phyloP scores from a whole-genome alignment of 371 early-diverging fungal species.

The Mortierella sp. region DNA sequence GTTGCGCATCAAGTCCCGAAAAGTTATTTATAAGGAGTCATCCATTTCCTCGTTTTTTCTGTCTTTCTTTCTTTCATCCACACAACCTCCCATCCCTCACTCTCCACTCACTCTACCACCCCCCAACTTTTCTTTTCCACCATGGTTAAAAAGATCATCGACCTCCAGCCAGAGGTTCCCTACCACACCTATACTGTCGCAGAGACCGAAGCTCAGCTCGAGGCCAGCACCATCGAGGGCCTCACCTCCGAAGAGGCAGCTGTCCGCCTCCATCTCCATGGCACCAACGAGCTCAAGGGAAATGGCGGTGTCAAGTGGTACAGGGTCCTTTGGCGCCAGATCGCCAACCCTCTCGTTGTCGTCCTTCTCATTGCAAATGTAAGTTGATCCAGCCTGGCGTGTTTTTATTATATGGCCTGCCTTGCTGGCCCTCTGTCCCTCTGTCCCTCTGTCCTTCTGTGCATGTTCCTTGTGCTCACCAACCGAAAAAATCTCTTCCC shows the following conservation, averaged over 20 bases:
- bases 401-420: neutral
- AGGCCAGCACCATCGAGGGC: constrained; percentile 61
- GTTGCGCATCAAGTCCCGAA: neutral
- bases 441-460: neutral
- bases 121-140: neutral
- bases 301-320: constrained; percentile 71
- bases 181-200: constrained; percentile 20
- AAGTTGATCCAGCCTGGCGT: neutral
- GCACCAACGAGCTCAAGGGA: constrained; percentile 79
- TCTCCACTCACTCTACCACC: neutral
- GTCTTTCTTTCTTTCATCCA: neutral
- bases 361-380: constrained; percentile 81
- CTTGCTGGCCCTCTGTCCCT: neutral
- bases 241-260: constrained; percentile 67
- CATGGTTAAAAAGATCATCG: constrained; percentile 17
- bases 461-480: neutral
- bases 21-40: neutral
- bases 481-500: neutral
- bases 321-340: constrained; percentile 34
- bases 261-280: constrained; percentile 68
- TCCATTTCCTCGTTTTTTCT: neutral
- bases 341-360: constrained; percentile 88
- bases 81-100: neutral
- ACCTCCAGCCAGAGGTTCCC: constrained; percentile 22
- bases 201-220: constrained; percentile 18